Percentiles rank a stretch among this genome's conserved stretches.
Evolutionary conservation across 2,329 filamentous ascomycete species (phyloP).

Genomic region (Triangularia verruculosa): DNA sequence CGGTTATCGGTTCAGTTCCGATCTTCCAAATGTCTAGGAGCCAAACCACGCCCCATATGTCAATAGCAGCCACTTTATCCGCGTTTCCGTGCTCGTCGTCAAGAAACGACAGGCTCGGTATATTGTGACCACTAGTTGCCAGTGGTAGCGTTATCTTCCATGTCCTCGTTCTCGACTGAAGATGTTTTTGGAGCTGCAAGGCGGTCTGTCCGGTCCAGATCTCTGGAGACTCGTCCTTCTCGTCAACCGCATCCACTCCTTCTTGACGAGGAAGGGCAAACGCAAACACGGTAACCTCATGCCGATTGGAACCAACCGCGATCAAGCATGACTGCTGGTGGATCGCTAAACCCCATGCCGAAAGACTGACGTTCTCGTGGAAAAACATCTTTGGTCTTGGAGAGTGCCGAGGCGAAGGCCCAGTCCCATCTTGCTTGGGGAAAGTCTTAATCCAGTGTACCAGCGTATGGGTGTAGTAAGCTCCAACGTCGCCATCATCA

Average conservation of each 20-base stretch:
- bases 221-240: constrained; percentile 24
- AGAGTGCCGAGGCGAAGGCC: neutral
- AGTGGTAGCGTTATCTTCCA: constrained; percentile 51
- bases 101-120: constrained; percentile 53
- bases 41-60: constrained; percentile 49
- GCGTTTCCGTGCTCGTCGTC: constrained; percentile 47
- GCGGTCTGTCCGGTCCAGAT: constrained; percentile 22
- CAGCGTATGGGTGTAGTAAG: constrained; percentile 61
- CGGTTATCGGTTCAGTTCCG: constrained; percentile 24
- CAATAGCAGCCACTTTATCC: constrained; percentile 49
- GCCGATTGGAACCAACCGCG: constrained; percentile 76
- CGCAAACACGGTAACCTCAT: constrained; percentile 53
- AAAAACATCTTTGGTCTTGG: constrained; percentile 54
- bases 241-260: neutral
- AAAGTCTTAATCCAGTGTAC: constrained; percentile 40
- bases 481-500: constrained; percentile 73
- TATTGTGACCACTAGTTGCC: constrained; percentile 41
- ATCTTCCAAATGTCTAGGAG: constrained; percentile 52
- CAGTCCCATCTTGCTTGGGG: neutral
- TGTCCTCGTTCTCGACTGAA: constrained; percentile 43
- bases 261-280: constrained; percentile 35
- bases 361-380: constrained; percentile 68
- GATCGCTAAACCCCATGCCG: constrained; percentile 86
- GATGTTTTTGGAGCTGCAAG: constrained; percentile 32
- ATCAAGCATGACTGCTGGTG: constrained; percentile 80